Evolutionary conservation across 2,329 filamentous ascomycete species (phyloP), one percentile per base, ranked within the genome.

Genomic region (Escovopsis sp.): DNA sequence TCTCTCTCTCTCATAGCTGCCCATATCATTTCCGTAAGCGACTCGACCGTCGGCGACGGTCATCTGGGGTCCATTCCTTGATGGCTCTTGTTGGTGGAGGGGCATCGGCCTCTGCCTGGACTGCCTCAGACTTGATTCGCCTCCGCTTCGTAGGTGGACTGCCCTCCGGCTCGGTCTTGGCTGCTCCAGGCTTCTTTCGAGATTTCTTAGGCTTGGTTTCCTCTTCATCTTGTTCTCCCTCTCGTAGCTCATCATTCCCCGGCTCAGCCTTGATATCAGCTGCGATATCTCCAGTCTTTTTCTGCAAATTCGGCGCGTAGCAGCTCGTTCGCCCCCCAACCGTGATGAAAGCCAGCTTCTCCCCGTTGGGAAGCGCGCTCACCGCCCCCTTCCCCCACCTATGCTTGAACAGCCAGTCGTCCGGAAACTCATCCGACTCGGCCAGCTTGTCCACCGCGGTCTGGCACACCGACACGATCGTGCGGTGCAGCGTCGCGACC

Each of bases 291-390:
- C 70, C 71, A 0, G 60, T 72, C 67, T 94, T 94, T 67, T 87
- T 94, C 65, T 96, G 91, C 25, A 91, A 64, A 11, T 70, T 76
- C 0, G 87, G 87, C 1, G 93, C 86, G 40, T 89, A 81, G 38
- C 88, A 94, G 54, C 85, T 94, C 4, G 91, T 96, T 37, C 91
- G 70, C 2, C 89, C 88, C 0, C 89, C 89, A 0, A 96, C 89
- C 0, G 82, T 95, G 39, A 96, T 62, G 54, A 89, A 91, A 0
- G 79, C 77, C 37, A 96, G 79, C 60, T 82, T 87, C 48, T 87
- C 81, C 0, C 91, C 91, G 48, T 77, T 93, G 0, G 89, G 89
- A 25, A 96, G 62, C 39, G 71, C 72, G 5, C 72, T 74, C 1
- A 71, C 62, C 1, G 75, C 70, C 27, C 72, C 86, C 55, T 95